Percentiles rank a stretch among this genome's conserved stretches.
phyloP scores from a whole-genome alignment of 2,329 filamentous ascomycete genomes.

The Coniochaeta hoffmannii region DNA sequence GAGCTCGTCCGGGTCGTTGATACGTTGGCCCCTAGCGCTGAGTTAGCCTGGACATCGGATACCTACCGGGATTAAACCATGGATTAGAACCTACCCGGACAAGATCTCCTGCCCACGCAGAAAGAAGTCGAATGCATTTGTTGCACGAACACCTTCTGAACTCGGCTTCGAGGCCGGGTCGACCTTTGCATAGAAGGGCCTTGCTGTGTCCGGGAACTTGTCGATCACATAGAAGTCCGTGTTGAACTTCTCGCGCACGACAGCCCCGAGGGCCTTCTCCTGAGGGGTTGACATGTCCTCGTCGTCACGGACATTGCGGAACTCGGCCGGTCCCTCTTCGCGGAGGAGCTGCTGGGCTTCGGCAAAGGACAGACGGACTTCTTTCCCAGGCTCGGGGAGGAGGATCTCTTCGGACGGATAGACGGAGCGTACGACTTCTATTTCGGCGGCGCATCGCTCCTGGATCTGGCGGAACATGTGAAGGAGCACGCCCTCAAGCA shows the following conservation, averaged over 20 bases:
- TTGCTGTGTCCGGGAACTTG: constrained; percentile 78
- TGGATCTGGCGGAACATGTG: constrained; percentile 72
- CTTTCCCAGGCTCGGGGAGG: constrained; percentile 62
- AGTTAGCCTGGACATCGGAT: no score
- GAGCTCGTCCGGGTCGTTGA: constrained; percentile 67
- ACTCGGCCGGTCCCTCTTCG: constrained; percentile 59
- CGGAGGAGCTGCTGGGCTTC: constrained; percentile 68
- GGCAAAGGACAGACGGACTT: constrained; percentile 64
- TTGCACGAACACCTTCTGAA: constrained; percentile 30
- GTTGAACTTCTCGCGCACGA: constrained; percentile 76
- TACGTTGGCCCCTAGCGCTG: constrained; percentile 84
- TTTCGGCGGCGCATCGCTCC: constrained; percentile 57
- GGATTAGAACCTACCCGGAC: no score
- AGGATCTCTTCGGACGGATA: constrained; percentile 70
- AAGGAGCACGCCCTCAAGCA: constrained; percentile 68
- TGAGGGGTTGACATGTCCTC: constrained; percentile 70
- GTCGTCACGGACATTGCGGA: constrained; percentile 56
- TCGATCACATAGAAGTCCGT: constrained; percentile 93
- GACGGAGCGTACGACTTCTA: constrained; percentile 58
- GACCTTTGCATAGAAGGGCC: constrained; percentile 82
- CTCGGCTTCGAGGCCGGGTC: constrained; percentile 35
- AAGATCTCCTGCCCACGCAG: constrained; percentile 84
- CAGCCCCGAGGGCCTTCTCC: constrained; percentile 73
- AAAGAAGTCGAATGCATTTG: constrained; percentile 69
- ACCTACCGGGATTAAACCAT: no score